Conservation (phyloP, 169 alveolate species). For the Plasmodium berghei region DNA sequence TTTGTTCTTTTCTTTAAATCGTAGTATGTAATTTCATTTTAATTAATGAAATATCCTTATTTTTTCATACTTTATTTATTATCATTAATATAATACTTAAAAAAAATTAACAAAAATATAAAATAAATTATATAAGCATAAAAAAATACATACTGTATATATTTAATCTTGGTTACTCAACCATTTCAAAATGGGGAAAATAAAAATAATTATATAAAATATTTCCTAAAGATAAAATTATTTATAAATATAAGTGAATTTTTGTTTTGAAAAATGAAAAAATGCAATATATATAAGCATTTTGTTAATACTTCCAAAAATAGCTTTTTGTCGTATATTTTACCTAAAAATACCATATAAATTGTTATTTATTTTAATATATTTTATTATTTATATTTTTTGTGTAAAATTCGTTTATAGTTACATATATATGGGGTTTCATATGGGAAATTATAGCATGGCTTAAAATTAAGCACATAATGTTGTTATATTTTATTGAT, state of each 20-base stretch:
- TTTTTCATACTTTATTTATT: background rate
- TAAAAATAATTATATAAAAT: no score
- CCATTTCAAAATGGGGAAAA: no score
- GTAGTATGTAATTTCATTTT: slow-evolving; percentile 4
- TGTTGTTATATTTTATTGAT: background rate
- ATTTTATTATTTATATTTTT: background rate
- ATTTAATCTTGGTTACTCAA: no score
- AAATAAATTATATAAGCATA: no score
- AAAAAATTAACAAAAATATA: background rate
- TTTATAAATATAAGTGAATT: no score
- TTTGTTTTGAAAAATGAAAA: no score
- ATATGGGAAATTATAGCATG: background rate
- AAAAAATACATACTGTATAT: no score
- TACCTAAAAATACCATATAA: background rate
- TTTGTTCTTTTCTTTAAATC: slow-evolving; percentile 13
- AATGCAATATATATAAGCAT: background rate
- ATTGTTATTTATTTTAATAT: background rate
- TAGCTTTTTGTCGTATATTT: background rate
- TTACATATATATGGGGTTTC: no score
- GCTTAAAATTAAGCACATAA: background rate
- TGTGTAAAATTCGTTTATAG: no score
- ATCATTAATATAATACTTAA: background rate
- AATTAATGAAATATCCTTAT: background rate
- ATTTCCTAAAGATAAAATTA: no score
- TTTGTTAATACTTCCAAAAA: background rate